Evolutionary conservation across 441 rosid genomes (phyloP).

Genomic region (Metrosideros polymorpha): DNA sequence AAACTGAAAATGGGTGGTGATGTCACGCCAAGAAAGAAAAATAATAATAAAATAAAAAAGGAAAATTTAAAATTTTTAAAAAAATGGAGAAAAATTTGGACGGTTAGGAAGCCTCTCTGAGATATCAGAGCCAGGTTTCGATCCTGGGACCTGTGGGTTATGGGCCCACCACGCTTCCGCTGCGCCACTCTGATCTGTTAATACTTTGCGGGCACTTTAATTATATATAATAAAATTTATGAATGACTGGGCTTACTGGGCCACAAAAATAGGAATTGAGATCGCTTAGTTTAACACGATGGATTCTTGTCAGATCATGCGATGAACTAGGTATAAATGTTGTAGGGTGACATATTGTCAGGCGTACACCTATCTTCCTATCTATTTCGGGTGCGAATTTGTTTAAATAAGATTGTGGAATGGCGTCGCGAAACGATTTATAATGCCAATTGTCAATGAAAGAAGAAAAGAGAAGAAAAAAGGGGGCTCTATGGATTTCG

Average conservation of each 20-base stretch:
- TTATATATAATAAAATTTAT: accelerated
- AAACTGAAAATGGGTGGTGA: neutral
- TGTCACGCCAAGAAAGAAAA: neutral
- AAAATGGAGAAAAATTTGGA: accelerated
- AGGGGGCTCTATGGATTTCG: neutral
- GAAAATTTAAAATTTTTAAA: no score
- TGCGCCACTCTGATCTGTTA: neutral
- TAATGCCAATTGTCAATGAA: neutral
- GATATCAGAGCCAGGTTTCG: neutral
- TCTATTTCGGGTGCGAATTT: neutral
- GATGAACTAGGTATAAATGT: neutral
- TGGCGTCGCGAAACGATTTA: neutral
- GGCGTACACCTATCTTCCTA: neutral
- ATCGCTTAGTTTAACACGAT: neutral
- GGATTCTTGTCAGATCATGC: neutral
- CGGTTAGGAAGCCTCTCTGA: neutral
- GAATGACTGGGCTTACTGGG: accelerated
- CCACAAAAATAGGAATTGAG: neutral
- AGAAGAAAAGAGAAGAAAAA: neutral
- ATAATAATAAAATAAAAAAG: neutral
- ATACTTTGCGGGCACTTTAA: accelerated
- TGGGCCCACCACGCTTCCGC: conserved; percentile 9
- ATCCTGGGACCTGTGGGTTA: conserved; percentile 4
- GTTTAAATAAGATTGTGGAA: neutral
- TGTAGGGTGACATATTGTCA: neutral